These are phyloP conservation scores for Glutinoglossum americanum DNA, from an alignment of 495 filamentous ascomycete species.

Conservation along the genomic window DNA sequence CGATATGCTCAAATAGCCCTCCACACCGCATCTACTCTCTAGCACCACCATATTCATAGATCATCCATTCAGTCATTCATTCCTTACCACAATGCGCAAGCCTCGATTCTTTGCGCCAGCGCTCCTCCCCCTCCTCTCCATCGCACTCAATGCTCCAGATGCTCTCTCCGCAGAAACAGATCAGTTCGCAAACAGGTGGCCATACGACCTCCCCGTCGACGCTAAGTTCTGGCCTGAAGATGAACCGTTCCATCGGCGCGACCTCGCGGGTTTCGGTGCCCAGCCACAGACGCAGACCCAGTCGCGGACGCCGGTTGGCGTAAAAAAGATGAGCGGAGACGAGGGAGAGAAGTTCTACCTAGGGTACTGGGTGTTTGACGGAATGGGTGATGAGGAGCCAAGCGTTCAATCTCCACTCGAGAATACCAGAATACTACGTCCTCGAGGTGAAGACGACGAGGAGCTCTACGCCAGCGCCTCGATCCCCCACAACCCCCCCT, in stretches of 20 bases:
- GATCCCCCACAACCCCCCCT: conserved; percentile 20
- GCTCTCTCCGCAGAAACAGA: not conserved
- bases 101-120: not conserved
- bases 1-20: too few species aligned
- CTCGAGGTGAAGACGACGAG: not conserved
- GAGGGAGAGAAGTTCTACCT: conserved; percentile 70
- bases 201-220: not conserved
- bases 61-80: too few species aligned
- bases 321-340: conserved; percentile 63
- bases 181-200: not conserved
- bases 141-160: not conserved
- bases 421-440: conserved; percentile 6
- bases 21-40: too few species aligned
- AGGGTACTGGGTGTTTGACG: conserved; percentile 35
- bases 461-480: conserved; percentile 9
- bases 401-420: too few species aligned
- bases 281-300: not conserved
- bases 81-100: not conserved
- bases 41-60: too few species aligned
- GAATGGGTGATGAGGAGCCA: conserved; percentile 6
- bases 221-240: not conserved
- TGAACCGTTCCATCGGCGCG: not conserved
- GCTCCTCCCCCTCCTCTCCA: not conserved
- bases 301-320: conserved; percentile 15
- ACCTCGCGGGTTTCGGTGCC: not conserved